These are phyloP conservation scores for Apiospora pterosperma DNA, from an alignment of 2,329 filamentous ascomycete genomes.

Conservation along the genomic window DNA sequence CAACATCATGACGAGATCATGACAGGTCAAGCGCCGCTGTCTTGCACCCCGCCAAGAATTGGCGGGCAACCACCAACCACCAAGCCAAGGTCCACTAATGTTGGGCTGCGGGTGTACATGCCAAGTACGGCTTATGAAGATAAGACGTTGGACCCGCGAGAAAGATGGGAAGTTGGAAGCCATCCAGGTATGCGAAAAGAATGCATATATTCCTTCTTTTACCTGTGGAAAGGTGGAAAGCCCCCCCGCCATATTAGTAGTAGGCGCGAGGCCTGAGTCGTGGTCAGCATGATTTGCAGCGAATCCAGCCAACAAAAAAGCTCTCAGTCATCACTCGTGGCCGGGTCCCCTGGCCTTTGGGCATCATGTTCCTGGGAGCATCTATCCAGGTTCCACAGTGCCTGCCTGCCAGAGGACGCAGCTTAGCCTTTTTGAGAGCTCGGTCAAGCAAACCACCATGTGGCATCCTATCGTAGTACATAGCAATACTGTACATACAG, in stretches of 20 bases:
- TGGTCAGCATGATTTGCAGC: neutral
- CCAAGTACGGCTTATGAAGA: neutral
- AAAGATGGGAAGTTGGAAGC: neutral
- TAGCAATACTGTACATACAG: no score
- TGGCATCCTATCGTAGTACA: neutral
- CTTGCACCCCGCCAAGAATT: neutral
- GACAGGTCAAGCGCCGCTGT: neutral
- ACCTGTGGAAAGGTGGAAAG: neutral
- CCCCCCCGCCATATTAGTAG: neutral
- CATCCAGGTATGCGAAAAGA: neutral
- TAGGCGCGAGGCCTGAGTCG: neutral
- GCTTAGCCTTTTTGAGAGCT: conserved; percentile 2
- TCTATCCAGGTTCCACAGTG: neutral
- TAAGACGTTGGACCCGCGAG: neutral
- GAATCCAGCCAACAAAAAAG: neutral
- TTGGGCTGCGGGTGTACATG: neutral
- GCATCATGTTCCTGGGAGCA: neutral
- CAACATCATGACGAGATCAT: neutral
- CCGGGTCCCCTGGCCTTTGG: neutral
- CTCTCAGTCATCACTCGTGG: neutral
- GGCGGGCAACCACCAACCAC: neutral
- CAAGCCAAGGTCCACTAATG: neutral
- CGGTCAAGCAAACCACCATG: conserved; percentile 4
- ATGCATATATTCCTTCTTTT: neutral
- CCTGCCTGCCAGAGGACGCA: neutral